A percentile compares a stretch with the other conserved stretches of the same genome.
Conservation (phyloP, 371 early-diverging fungal species). For the Actinomucor elegans region DNA sequence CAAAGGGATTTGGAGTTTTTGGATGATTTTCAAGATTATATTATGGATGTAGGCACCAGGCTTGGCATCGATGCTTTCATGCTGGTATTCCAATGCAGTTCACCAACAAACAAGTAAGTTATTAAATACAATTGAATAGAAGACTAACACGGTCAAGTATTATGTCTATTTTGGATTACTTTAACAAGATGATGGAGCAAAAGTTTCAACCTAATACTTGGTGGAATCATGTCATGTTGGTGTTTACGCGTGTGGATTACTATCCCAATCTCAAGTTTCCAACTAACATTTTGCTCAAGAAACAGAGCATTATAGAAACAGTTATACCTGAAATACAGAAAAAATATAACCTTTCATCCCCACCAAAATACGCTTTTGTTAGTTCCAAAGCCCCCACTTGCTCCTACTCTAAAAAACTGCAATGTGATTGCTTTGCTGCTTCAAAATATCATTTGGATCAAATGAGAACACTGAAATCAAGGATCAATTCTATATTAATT, state of each 20-base stretch:
- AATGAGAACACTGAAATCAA: conserved; percentile 22
- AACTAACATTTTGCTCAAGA: conserved; percentile 15
- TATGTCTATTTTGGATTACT: conserved; percentile 40
- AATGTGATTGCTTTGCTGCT: conserved; percentile 28
- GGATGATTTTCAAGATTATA: conserved; percentile 43
- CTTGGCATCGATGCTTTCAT: conserved; percentile 54
- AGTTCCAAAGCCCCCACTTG: conserved; percentile 23
- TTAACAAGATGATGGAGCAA: conserved; percentile 49
- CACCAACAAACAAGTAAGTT: conserved; percentile 12
- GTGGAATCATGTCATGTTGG: conserved; percentile 54
- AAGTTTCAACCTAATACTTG: conserved; percentile 34
- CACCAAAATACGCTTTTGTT: conserved; percentile 29
- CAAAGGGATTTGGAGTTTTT: conserved; percentile 46
- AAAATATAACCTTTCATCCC: conserved; percentile 10
- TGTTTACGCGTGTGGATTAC: conserved; percentile 56
- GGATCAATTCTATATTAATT: conserved; percentile 9
- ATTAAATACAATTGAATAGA: neutral
- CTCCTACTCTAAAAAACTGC: conserved; percentile 18
- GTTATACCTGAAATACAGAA: conserved; percentile 20
- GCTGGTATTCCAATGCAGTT: conserved; percentile 49
- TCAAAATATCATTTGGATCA: conserved; percentile 25
- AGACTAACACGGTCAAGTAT: conserved; percentile 4
- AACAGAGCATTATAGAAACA: conserved; percentile 18
- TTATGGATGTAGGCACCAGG: conserved; percentile 39
- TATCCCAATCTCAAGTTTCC: conserved; percentile 13